Evolutionary conservation across 2,329 filamentous ascomycete species (phyloP).

Genomic region (Amauroascus niger): DNA sequence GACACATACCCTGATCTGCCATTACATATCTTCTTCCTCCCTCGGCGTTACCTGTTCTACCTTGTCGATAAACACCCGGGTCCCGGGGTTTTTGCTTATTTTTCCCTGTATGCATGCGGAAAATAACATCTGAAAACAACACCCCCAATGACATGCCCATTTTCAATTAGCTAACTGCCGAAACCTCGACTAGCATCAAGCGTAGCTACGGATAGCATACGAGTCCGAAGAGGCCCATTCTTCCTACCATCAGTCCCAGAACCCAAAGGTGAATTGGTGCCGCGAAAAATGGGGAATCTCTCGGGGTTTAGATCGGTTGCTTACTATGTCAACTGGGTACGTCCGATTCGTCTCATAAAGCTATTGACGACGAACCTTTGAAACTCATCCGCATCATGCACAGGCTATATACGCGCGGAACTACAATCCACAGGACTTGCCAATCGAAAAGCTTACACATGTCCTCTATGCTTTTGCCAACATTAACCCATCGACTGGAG

Average conservation of each 20-base stretch:
- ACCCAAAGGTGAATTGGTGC: not conserved
- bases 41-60: too few species aligned
- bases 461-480: slow-evolving; percentile 85
- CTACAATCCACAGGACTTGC: slow-evolving; percentile 70
- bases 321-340: slow-evolving; percentile 40
- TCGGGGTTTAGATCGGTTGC: slow-evolving; percentile 26
- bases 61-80: too few species aligned
- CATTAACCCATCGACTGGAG: slow-evolving; percentile 64
- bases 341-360: slow-evolving; percentile 7
- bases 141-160: not conserved
- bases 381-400: not conserved
- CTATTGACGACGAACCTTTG: not conserved
- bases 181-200: not conserved
- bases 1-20: not conserved
- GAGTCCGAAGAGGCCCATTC: not conserved
- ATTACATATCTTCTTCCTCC: too few species aligned
- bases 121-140: not conserved
- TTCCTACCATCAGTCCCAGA: not conserved
- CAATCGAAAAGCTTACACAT: slow-evolving; percentile 71
- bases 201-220: not conserved
- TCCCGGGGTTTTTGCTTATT: too few species aligned
- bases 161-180: not conserved
- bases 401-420: slow-evolving; percentile 76
- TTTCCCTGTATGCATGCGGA: too few species aligned
- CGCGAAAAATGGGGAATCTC: not conserved